phyloP scores from a whole-genome alignment of 2,329 filamentous ascomycete species.

The Diaporthe sp. region DNA sequence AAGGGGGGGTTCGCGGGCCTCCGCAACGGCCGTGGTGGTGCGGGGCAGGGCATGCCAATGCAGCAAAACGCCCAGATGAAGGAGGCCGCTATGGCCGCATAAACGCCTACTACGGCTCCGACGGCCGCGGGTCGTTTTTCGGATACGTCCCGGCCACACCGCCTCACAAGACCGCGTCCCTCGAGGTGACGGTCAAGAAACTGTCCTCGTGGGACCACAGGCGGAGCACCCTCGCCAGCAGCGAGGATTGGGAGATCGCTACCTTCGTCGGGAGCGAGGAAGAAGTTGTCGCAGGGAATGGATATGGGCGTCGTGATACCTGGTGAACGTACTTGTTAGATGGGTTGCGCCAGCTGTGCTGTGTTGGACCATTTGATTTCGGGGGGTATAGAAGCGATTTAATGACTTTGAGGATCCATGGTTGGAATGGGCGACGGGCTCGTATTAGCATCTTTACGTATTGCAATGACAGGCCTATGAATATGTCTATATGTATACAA shows the following conservation, averaged over 20 bases:
- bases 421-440: conserved; percentile 14
- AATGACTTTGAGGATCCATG: neutral
- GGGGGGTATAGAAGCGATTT: neutral
- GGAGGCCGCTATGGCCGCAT: conserved; percentile 47
- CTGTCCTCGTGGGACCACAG: conserved; percentile 42
- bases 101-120: conserved; percentile 30
- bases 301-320: conserved; percentile 25
- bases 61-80: conserved; percentile 53
- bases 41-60: conserved; percentile 49
- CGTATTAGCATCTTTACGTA: conserved; percentile 11
- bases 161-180: conserved; percentile 29
- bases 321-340: conserved; percentile 8
- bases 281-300: conserved; percentile 37
- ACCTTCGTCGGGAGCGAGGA: conserved; percentile 39
- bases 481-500: neutral
- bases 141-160: conserved; percentile 30
- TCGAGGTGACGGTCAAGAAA: conserved; percentile 41
- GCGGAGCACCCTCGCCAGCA: neutral
- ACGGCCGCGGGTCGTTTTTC: conserved; percentile 7
- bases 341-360: conserved; percentile 40
- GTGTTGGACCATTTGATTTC: conserved; percentile 19
- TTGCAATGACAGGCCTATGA: conserved; percentile 27
- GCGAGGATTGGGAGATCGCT: conserved; percentile 39
- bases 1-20: conserved; percentile 52
- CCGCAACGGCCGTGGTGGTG: conserved; percentile 14